Evolutionary conservation across 257 asterid genomes (phyloP).

Genomic region (Mentha longifolia): DNA sequence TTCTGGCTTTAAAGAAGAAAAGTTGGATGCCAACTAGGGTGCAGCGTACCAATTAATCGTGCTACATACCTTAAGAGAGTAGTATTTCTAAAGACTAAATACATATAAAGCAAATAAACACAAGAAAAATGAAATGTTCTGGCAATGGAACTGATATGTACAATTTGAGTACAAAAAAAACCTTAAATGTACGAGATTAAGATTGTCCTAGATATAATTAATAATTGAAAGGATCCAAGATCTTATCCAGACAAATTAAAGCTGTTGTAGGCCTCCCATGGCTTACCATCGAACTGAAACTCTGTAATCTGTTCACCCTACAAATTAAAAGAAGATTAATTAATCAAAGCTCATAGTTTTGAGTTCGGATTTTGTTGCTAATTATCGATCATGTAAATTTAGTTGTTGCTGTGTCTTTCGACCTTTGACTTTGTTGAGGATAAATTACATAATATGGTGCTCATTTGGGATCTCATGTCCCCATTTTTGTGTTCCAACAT

Average conservation of each 20-base stretch:
- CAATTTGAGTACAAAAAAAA: not conserved
- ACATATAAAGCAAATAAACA: not conserved
- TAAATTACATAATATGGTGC: too few species aligned
- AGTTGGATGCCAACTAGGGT: not conserved
- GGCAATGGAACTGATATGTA: not conserved
- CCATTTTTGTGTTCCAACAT: too few species aligned
- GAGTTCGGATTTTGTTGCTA: not conserved
- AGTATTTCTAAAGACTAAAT: not conserved
- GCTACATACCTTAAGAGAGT: not conserved
- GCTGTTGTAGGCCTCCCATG: conserved; percentile 36
- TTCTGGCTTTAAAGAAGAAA: too few species aligned
- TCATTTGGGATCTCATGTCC: too few species aligned
- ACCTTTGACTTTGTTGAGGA: not conserved
- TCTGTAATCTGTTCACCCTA: conserved; percentile 23
- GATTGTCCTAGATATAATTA: not conserved
- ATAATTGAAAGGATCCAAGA: not conserved
- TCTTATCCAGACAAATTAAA: conserved; percentile 17
- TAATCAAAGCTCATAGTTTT: not conserved
- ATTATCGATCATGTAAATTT: not conserved
- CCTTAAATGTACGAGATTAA: not conserved
- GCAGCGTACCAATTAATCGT: not conserved
- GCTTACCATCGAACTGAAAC: conserved; percentile 22
- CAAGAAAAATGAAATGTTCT: not conserved
- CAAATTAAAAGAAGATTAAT: not conserved
- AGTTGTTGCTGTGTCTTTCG: not conserved